Evolutionary conservation across 805 yeast species (phyloP), one percentile per base, ranked within the genome.

Genomic region (Barnettozyma sucrosica): DNA sequence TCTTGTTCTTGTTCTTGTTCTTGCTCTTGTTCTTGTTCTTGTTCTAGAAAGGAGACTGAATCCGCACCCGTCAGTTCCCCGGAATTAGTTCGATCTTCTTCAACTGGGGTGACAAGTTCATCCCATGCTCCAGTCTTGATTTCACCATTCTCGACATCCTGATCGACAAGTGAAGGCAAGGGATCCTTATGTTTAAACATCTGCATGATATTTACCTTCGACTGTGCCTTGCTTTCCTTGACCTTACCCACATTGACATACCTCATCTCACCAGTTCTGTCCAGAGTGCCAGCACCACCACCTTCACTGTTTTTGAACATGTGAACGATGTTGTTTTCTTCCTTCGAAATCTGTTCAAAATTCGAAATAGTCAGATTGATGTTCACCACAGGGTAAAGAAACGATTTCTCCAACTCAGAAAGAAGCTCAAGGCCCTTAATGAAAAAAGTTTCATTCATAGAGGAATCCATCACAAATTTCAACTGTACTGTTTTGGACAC

Each of bases 351-450:
- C 9, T 72, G 54, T 36, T 76, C 79, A 58, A 85, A 80, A 47
- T 76, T 78, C 3, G 83, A 70, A 2, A 83, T 63, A 0, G 72
- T 68, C 50, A 84, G 61, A 21, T 77, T 75, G 49, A 82, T 65
- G 49, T 76, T 73, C 2, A 68, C 63, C 36, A 81, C 58, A 0
- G 85, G 83, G 50, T 72, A 79, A 55, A 70, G 61, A 26, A 52
- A 61, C 41, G 58, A 58, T 1, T 55, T 41, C 41, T 66, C 66
- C 2, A 77, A 50, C 32, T 72, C 80, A 30, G 68, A 66, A 20
- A 77, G 56, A 19, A 80, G 55, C 34, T 66, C 67, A 6, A 70
- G 61, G 1, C 74, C 73, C 24, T 55, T 53, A 28, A 54, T 61
- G 33, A 62, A 61, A 7, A 69, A 52, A 2, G 38, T 8, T 16